Evolutionary conservation across 2,329 filamentous ascomycete genomes (phyloP), one percentile per base, ranked within the genome.

Genomic region (Hypoxylon sp.): DNA sequence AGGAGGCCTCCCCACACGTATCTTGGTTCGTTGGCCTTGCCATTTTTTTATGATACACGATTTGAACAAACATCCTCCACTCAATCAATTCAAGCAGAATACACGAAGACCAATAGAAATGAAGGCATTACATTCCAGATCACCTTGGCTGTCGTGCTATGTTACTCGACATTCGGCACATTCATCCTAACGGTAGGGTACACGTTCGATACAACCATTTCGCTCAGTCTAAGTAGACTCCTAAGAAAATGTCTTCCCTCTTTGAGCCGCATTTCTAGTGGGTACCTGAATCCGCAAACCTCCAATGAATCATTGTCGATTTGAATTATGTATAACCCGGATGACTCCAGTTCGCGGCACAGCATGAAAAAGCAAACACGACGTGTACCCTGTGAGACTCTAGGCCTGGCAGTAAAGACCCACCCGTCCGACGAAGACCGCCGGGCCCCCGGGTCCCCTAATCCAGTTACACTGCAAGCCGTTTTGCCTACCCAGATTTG

Each of bases 231-330:
- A 52, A n/a, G 36, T 16, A n/a, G 45, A 28, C 61, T 33, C 22
- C 42, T 9, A 45, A 11, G n/a, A n/a, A n/a, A n/a, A n/a, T n/a
- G n/a, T n/a, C 8, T 30, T 44, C 24, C 38, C 56, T 45, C 56
- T 50, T 64, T 58, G 57, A 67, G 64, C 64, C 61, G 61, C 64
- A 67, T 46, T 45, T 51, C 32, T 22, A 28, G 48, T 51, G 56
- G 56, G 48, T 45, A 48, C 56, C 42, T 20, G n/a, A 46, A 22
- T 33, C 14, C 11, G 24, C 4, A 32, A 14, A 9, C 16, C 38
- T 46, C 61, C 61, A 68, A 64, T 63, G 33, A 59, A 36, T 48
- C 38, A 12, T 14, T 14, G 18, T 14, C 12, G 53, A 62, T 65
- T 65, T 65, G 61, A 61, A 56, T 65, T 49, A 20, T 54, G 11